These are phyloP conservation scores for Chlorella variabilis DNA, from an alignment of 163 green algal species.

Conservation along the genomic window DNA sequence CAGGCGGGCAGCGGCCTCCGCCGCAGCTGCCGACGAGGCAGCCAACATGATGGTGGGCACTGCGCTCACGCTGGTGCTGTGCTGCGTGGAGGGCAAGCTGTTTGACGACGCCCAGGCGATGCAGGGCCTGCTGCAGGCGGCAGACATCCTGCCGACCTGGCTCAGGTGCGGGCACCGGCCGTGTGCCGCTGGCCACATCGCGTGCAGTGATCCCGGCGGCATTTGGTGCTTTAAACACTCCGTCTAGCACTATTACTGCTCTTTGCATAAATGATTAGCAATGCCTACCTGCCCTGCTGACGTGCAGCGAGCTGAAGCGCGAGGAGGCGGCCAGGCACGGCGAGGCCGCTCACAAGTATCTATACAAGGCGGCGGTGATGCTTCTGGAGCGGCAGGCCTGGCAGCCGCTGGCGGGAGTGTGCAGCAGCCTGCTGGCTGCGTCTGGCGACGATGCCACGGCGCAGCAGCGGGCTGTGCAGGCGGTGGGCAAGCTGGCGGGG, in stretches of 20 bases:
- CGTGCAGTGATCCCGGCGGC: no score
- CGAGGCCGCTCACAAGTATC: conserved; percentile 34
- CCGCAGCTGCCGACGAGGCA: not conserved
- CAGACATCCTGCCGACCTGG: conserved; percentile 5
- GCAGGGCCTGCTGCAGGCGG: not conserved
- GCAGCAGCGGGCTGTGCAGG: not conserved
- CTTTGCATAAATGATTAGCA: no score
- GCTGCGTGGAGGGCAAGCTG: conserved; percentile 33
- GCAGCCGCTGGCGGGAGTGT: not conserved
- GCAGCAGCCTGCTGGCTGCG: not conserved
- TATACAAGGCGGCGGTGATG: conserved; percentile 34
- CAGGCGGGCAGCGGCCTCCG: not conserved
- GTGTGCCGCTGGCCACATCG: no score
- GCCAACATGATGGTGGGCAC: conserved; percentile 36
- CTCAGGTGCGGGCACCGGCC: conserved; percentile 37
- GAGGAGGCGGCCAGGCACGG: conserved; percentile 30
- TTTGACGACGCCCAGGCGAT: not conserved
- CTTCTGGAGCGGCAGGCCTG: conserved; percentile 23
- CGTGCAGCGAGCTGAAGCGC: conserved; percentile 33
- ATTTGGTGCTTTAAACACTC: no score
- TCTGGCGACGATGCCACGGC: not conserved
- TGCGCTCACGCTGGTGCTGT: conserved; percentile 37
- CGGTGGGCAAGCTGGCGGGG: conserved; percentile 20
- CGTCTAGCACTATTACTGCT: no score
- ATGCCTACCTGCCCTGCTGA: not conserved